phyloP scores from a whole-genome alignment of 139 green algal genomes.

The Chlamydomonas schloesseri region DNA sequence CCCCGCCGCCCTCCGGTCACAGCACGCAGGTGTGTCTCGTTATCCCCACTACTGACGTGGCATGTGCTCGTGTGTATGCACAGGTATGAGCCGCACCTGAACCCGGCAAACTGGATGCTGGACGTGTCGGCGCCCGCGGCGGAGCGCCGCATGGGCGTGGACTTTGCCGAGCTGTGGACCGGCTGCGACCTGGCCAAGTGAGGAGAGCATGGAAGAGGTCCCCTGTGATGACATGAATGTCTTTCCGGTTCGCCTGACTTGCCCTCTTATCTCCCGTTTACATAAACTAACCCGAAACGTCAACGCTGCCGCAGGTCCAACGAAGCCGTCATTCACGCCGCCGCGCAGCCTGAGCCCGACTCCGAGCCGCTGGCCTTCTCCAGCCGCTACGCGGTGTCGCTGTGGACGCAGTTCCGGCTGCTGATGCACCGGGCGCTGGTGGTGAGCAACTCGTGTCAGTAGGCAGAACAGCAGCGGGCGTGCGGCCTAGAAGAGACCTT shows the following conservation, averaged over 20 bases:
- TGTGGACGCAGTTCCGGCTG: neutral
- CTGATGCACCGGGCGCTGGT: constrained; percentile 13
- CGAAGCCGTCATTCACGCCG: neutral
- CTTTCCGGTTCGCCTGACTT: neutral
- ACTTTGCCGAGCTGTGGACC: constrained; percentile 33
- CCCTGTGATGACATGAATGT: neutral
- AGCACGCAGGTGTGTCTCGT: too few species aligned
- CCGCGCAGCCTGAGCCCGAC: neutral
- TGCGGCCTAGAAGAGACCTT: too few species aligned
- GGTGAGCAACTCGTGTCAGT: too few species aligned
- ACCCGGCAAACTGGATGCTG: constrained; percentile 86
- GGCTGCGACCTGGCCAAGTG: constrained; percentile 4
- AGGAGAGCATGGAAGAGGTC: neutral
- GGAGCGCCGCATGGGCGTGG: constrained; percentile 12
- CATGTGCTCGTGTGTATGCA: too few species aligned
- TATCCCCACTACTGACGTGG: too few species aligned
- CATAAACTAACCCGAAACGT: too few species aligned
- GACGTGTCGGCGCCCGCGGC: constrained; percentile 47
- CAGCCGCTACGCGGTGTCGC: neutral
- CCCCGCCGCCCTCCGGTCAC: too few species aligned
- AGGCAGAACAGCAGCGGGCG: too few species aligned
- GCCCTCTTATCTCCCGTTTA: too few species aligned
- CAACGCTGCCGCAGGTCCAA: too few species aligned
- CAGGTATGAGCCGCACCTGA: constrained; percentile 53
- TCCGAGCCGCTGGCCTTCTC: neutral